Percentiles rank a stretch among this genome's conserved stretches.
phyloP scores from a whole-genome alignment of 2,329 filamentous ascomycete genomes.

The Anisogramma anomala region DNA sequence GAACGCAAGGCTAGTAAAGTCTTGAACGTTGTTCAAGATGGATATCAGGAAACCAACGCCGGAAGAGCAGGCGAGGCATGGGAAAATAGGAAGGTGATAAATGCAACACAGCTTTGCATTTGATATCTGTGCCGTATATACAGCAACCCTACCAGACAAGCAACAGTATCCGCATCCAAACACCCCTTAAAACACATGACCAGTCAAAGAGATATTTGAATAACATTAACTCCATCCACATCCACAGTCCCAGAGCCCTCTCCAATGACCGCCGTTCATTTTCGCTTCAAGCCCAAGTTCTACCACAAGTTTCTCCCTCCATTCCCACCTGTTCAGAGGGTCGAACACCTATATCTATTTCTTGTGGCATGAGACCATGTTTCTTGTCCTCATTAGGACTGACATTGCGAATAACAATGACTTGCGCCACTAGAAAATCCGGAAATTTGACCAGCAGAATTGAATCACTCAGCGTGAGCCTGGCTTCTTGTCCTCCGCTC shows the following conservation, averaged over 20 bases:
- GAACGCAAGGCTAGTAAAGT: no score
- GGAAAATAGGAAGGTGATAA: no score
- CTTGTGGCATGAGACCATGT: background rate
- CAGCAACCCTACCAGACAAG: conserved; percentile 1
- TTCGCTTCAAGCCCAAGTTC: conserved; percentile 2
- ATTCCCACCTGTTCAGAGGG: background rate
- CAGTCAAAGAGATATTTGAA: conserved; percentile 2
- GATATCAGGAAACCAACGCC: no score
- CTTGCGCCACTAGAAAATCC: background rate
- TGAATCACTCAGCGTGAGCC: conserved; percentile 16
- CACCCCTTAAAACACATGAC: background rate
- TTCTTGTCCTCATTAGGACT: background rate
- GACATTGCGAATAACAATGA: background rate
- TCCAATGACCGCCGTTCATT: background rate
- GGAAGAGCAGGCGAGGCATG: no score
- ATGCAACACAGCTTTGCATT: no score
- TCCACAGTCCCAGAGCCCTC: conserved; percentile 1
- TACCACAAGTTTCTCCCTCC: conserved; percentile 1
- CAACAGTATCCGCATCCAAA: background rate
- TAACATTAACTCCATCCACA: conserved; percentile 4
- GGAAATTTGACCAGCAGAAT: background rate
- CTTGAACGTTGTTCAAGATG: no score
- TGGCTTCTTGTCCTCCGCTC: conserved; percentile 30
- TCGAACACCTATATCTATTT: conserved; percentile 2
- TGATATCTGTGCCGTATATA: conserved; percentile 8